These are phyloP conservation scores for Cinchona pubescens DNA, from an alignment of 257 asterid species.

Conservation along the genomic window DNA sequence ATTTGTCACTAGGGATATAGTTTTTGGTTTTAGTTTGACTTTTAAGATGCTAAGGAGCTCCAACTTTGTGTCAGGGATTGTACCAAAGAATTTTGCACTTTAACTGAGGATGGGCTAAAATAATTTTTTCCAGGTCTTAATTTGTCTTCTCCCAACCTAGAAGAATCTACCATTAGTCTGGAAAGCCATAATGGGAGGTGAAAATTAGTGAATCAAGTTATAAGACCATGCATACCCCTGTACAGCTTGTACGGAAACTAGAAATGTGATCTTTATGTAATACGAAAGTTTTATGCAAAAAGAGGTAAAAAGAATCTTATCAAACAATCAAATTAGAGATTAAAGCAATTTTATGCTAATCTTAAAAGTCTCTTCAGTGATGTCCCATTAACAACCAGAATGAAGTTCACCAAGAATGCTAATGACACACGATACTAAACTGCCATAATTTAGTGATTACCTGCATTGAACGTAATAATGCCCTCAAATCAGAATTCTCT, in stretches of 20 bases:
- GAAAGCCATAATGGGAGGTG: not conserved
- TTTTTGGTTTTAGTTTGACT: not conserved
- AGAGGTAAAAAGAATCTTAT: not conserved
- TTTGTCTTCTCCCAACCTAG: too few relatives aligned
- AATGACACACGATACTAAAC: constrained; percentile 1
- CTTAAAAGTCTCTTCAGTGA: not conserved
- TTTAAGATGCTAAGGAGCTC: not conserved
- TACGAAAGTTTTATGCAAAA: not conserved
- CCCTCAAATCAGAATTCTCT: constrained; percentile 93
- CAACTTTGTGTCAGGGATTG: not conserved
- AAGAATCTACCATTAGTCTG: too few relatives aligned
- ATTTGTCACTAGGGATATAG: not conserved
- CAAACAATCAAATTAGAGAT: not conserved
- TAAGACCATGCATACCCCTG: not conserved
- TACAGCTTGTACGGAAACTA: not conserved
- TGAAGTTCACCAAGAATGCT: not conserved
- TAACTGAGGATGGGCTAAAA: too few relatives aligned
- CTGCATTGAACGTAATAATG: constrained; percentile 95
- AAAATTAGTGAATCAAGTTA: too few relatives aligned
- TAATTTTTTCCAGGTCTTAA: too few relatives aligned
- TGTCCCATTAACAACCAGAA: not conserved
- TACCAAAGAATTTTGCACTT: too few relatives aligned
- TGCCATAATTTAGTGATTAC: constrained; percentile 25
- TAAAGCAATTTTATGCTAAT: not conserved
- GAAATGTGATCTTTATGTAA: not conserved